Conservation (phyloP, 768 basidiomycete species). For the Amanita inopinata region DNA sequence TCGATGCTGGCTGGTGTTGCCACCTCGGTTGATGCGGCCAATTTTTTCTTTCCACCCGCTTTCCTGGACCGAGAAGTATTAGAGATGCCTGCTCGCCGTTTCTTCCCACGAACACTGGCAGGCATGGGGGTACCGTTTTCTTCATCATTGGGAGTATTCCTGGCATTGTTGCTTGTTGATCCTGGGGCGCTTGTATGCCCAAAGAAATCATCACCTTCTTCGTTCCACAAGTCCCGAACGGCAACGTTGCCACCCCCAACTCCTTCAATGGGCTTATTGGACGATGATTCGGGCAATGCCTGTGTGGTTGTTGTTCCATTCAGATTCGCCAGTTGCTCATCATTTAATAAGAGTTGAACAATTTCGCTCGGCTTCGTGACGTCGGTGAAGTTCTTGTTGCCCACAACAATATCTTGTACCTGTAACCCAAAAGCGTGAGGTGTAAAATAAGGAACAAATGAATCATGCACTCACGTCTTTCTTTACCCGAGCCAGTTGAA, state of each 20-base stretch:
- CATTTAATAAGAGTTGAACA: conserved; percentile 87
- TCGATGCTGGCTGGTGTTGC: conserved; percentile 9
- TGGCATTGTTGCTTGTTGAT: conserved; percentile 13
- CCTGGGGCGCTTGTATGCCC: conserved; percentile 32
- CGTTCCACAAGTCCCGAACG: conserved; percentile 70
- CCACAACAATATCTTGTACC: conserved; percentile 99
- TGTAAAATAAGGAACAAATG: not conserved
- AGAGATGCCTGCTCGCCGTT: conserved; percentile 27
- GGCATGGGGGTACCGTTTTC: conserved; percentile 24
- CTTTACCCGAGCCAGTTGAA: conserved; percentile 92
- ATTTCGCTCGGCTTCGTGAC: conserved; percentile 95
- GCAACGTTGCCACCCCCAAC: conserved; percentile 23
- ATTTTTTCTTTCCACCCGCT: conserved; percentile 29
- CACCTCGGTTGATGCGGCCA: conserved; percentile 8
- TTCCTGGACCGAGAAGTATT: conserved; percentile 31
- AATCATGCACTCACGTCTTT: conserved; percentile 63
- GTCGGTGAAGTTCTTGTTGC: conserved; percentile 91
- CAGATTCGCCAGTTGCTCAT: conserved; percentile 79
- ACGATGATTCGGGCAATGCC: not conserved
- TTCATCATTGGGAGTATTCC: conserved; percentile 22
- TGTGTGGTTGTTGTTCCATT: conserved; percentile 30
- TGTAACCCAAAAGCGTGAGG: conserved; percentile 8
- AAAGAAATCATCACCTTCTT: conserved; percentile 84
- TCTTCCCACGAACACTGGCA: conserved; percentile 29
- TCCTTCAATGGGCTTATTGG: conserved; percentile 20